A percentile compares a stretch with the other conserved stretches of the same genome.
phyloP scores from a whole-genome alignment of 2,329 filamentous ascomycete species.

The Diplodia intermedia region DNA sequence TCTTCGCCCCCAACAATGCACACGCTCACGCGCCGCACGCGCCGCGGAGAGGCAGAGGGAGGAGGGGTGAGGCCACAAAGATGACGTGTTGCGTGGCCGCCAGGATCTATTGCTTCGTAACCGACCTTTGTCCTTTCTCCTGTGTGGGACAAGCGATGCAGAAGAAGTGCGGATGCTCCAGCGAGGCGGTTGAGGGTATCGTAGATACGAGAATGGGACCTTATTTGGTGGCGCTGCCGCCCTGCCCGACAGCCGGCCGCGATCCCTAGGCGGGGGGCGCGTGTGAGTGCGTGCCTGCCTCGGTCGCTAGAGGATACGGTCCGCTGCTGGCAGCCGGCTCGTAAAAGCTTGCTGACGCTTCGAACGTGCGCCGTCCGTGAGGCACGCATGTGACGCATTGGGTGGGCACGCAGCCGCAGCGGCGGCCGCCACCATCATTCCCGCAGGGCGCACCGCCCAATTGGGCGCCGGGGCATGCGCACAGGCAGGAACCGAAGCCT shows the following conservation, averaged over 20 bases:
- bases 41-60: background rate
- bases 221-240: conserved; percentile 26
- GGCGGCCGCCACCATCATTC: conserved; percentile 10
- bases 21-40: conserved; percentile 7
- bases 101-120: background rate
- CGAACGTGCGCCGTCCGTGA: conserved; percentile 1
- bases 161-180: background rate
- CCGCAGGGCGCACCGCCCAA: background rate
- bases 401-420: conserved; percentile 4
- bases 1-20: conserved; percentile 7
- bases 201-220: conserved; percentile 24
- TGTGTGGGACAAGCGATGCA: background rate
- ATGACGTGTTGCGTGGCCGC: background rate
- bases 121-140: background rate
- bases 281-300: conserved; percentile 22
- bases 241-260: conserved; percentile 12
- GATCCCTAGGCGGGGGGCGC: conserved; percentile 2
- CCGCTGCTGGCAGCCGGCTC: conserved; percentile 23
- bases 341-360: conserved; percentile 24
- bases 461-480: background rate
- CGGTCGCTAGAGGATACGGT: conserved; percentile 29
- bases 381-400: conserved; percentile 25
- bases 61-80: background rate
- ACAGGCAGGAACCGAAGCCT: background rate
- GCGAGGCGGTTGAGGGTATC: background rate